These are phyloP conservation scores for Emmonsia crescens DNA, from an alignment of 2,329 filamentous ascomycete species.

Conservation along the genomic window DNA sequence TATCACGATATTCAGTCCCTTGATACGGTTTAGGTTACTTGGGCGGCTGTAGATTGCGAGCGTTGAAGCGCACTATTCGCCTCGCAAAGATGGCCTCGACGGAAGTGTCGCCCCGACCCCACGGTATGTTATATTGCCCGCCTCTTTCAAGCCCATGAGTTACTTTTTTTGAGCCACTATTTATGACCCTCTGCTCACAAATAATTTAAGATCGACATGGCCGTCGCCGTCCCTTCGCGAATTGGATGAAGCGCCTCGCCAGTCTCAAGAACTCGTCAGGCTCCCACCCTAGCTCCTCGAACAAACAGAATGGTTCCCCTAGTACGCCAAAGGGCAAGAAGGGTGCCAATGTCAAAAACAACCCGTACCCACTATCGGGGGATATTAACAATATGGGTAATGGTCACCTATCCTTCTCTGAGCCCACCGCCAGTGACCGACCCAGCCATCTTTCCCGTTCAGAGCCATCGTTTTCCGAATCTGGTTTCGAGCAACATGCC, in stretches of 20 bases:
- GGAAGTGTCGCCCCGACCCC: constrained; percentile 29
- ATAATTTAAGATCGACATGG: constrained; percentile 51
- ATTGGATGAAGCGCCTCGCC: constrained; percentile 87
- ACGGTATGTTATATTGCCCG: constrained; percentile 28
- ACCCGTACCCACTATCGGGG: constrained; percentile 82
- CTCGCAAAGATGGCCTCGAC: constrained; percentile 26
- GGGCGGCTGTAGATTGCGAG: background rate
- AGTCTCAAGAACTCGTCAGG: constrained; percentile 69
- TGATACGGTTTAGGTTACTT: background rate
- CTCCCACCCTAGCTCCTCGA: constrained; percentile 34
- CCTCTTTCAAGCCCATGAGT: background rate
- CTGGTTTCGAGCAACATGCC: constrained; percentile 49
- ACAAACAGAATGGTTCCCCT: constrained; percentile 22
- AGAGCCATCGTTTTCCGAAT: constrained; percentile 51
- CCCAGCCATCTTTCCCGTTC: constrained; percentile 45
- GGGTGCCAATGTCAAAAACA: constrained; percentile 59
- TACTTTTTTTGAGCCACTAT: constrained; percentile 4
- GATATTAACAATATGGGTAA: constrained; percentile 37
- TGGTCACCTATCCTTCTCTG: constrained; percentile 38
- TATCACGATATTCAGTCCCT: background rate
- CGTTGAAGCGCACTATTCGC: background rate
- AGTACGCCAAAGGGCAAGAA: constrained; percentile 43
- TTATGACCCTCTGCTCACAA: constrained; percentile 2
- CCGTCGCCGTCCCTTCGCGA: constrained; percentile 76
- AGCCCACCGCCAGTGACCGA: constrained; percentile 43